Conservation (phyloP, 2,329 filamentous ascomycete species). For the Pseudocercospora fuligena region DNA sequence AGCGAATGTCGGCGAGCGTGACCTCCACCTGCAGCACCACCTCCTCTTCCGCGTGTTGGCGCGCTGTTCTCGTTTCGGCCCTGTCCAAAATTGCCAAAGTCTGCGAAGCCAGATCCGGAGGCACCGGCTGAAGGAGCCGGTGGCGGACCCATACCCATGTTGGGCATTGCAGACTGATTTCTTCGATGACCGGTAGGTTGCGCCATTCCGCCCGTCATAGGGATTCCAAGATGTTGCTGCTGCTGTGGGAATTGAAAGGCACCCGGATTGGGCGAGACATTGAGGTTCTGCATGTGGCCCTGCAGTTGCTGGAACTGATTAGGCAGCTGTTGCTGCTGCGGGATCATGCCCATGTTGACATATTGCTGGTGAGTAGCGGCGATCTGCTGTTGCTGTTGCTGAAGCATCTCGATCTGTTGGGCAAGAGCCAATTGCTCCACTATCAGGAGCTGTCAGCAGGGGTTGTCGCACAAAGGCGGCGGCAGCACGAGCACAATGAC, state of each 20-base stretch:
- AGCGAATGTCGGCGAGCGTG: slow-evolving; percentile 95
- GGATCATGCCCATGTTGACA: slow-evolving; percentile 95
- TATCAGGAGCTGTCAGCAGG: slow-evolving; percentile 49
- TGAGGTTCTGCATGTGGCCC: slow-evolving; percentile 76
- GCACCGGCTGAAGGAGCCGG: slow-evolving; percentile 83
- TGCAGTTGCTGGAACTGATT: slow-evolving; percentile 80
- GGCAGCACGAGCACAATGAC: not conserved
- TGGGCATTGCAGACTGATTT: slow-evolving; percentile 95
- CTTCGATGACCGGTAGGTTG: slow-evolving; percentile 89
- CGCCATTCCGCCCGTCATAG: slow-evolving; percentile 71
- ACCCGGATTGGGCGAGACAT: slow-evolving; percentile 66
- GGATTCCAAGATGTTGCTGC: slow-evolving; percentile 69
- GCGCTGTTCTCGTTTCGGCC: slow-evolving; percentile 68
- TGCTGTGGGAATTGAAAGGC: slow-evolving; percentile 87
- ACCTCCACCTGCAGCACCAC: slow-evolving; percentile 69
- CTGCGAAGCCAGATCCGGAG: slow-evolving; percentile 77
- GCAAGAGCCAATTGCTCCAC: slow-evolving; percentile 98
- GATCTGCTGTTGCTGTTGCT: slow-evolving; percentile 97
- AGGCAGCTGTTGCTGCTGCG: slow-evolving; percentile 78
- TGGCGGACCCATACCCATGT: slow-evolving; percentile 82
- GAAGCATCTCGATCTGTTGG: slow-evolving; percentile 95
- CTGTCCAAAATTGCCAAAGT: slow-evolving; percentile 63
- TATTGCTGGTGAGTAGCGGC: slow-evolving; percentile 96
- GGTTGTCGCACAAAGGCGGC: slow-evolving; percentile 8
- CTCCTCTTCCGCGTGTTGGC: slow-evolving; percentile 72